Conservation (phyloP, 2,329 filamentous ascomycete species). For the Aureobasidium sp. region DNA sequence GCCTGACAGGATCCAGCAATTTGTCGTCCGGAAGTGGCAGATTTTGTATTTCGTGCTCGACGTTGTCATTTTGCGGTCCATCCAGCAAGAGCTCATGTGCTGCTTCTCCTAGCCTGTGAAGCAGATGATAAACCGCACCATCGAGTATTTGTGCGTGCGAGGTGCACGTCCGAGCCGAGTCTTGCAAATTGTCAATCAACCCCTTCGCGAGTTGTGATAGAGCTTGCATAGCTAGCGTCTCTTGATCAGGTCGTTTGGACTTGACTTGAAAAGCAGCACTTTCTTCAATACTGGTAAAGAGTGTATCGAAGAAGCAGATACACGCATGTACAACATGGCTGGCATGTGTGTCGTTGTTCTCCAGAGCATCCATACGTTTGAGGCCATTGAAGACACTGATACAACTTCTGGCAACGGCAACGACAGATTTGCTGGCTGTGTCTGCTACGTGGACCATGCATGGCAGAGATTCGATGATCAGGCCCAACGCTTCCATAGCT, state of each 20-base stretch:
- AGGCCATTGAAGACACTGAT: constrained; percentile 26
- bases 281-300: constrained; percentile 17
- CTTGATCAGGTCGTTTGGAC: not conserved
- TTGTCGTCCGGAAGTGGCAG: constrained; percentile 13
- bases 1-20: constrained; percentile 19
- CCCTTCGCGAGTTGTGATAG: constrained; percentile 25
- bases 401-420: constrained; percentile 29
- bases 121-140: constrained; percentile 32
- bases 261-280: constrained; percentile 6
- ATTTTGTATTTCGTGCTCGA: constrained; percentile 19
- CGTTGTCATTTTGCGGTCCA: constrained; percentile 15
- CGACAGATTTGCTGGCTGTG: constrained; percentile 13
- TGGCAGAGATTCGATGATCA: constrained; percentile 17
- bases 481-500: constrained; percentile 16
- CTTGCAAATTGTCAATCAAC: constrained; percentile 21
- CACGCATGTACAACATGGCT: constrained; percentile 4
- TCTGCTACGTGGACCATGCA: constrained; percentile 12
- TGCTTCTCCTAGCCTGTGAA: constrained; percentile 30
- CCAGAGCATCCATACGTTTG: constrained; percentile 13
- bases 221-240: constrained; percentile 15
- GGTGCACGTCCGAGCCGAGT: constrained; percentile 23
- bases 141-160: constrained; percentile 34
- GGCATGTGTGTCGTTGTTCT: not conserved
- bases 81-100: constrained; percentile 33
- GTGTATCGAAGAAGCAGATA: constrained; percentile 15